Percentiles rank a stretch among this genome's conserved stretches.
Conservation (phyloP, 1,139 yeast species). For the Kurtzmaniella quercitrusa region DNA sequence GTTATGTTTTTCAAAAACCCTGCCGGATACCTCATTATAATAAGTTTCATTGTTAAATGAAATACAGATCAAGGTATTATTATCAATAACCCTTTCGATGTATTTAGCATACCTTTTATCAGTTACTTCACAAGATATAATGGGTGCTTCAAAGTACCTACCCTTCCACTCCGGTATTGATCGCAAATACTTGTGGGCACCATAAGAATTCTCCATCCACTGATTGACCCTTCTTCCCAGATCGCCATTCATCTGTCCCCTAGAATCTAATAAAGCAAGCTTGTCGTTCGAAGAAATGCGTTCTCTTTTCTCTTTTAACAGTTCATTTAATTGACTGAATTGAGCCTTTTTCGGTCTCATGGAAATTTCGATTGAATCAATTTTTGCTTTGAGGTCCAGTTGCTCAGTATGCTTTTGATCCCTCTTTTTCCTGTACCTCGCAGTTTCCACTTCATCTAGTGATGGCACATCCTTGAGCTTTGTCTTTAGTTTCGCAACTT, state of each 20-base stretch:
- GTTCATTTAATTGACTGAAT: conserved; percentile 9
- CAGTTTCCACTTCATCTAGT: conserved; percentile 17
- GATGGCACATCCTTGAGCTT: conserved; percentile 13
- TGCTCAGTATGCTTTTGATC: conserved; percentile 13
- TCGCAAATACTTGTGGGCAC: conserved; percentile 30
- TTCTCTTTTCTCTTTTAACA: conserved; percentile 18
- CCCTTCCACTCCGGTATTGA: conserved; percentile 27
- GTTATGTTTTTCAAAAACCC: conserved; percentile 23
- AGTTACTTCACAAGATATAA: conserved; percentile 57
- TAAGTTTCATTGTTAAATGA: conserved; percentile 23
- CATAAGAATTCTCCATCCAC: conserved; percentile 27
- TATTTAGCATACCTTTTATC: conserved; percentile 48
- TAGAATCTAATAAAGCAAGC: conserved; percentile 33
- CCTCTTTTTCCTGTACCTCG: conserved; percentile 11
- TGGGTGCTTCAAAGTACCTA: conserved; percentile 69
- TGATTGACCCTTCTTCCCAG: conserved; percentile 17
- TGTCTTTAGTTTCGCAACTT: conserved; percentile 13
- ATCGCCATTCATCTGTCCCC: conserved; percentile 17
- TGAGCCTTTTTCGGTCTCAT: conserved; percentile 5
- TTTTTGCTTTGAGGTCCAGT: conserved; percentile 10
- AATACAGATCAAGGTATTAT: conserved; percentile 50
- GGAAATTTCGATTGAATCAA: conserved; percentile 6
- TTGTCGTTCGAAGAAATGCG: conserved; percentile 49
- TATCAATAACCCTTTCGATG: conserved; percentile 56
- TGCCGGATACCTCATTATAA: conserved; percentile 32